These are phyloP conservation scores for Aspergillus bombycis DNA, from an alignment of 2,329 filamentous ascomycete genomes.

Conservation along the genomic window DNA sequence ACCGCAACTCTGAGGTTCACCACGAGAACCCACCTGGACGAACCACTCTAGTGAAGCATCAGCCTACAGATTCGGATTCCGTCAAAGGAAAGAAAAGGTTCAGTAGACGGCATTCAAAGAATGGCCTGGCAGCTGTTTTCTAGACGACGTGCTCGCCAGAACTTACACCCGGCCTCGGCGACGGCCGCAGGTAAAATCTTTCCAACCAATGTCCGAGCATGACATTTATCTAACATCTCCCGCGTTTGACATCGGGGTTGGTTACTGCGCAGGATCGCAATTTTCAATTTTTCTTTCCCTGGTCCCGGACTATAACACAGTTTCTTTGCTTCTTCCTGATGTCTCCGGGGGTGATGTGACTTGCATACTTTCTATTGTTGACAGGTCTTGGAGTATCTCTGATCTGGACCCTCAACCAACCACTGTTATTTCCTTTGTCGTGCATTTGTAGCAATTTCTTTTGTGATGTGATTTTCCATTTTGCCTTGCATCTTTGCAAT, in stretches of 20 bases:
- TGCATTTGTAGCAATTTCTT: slow-evolving; percentile 25
- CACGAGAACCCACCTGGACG: slow-evolving; percentile 46
- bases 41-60: slow-evolving; percentile 47
- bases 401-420: slow-evolving; percentile 27
- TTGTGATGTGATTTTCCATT: slow-evolving; percentile 23
- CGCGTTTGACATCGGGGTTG: neutral
- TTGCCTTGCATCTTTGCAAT: slow-evolving; percentile 30
- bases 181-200: neutral
- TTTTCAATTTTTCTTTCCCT: slow-evolving; percentile 13
- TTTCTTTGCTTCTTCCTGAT: slow-evolving; percentile 25
- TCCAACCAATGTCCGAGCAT: neutral
- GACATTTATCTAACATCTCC: neutral
- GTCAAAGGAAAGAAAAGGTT: slow-evolving; percentile 68
- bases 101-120: slow-evolving; percentile 92
- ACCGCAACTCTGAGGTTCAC: slow-evolving; percentile 44
- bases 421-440: slow-evolving; percentile 19
- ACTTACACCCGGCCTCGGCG: neutral
- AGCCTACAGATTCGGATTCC: slow-evolving; percentile 54
- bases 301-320: slow-evolving; percentile 15
- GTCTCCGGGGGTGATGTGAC: slow-evolving; percentile 18
- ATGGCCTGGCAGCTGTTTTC: slow-evolving; percentile 87
- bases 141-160: slow-evolving; percentile 42
- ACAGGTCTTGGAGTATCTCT: slow-evolving; percentile 21
- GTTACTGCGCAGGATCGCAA: slow-evolving; percentile 22
- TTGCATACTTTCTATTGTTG: slow-evolving; percentile 22